phyloP scores from a whole-genome alignment of 140 eudicot species.

The Anethum foeniculum region DNA sequence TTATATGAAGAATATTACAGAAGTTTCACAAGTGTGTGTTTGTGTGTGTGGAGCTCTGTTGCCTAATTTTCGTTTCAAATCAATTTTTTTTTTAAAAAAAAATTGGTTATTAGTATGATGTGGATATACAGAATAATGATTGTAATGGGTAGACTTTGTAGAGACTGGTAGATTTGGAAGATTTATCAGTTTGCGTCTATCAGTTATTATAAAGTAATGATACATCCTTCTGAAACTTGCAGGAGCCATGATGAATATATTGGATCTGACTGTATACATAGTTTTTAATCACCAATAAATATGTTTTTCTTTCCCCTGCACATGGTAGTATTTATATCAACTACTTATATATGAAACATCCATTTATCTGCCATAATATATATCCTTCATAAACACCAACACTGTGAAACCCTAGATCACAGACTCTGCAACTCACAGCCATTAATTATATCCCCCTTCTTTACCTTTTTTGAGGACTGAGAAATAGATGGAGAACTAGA shows the following conservation, averaged over 20 bases:
- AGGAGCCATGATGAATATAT: constrained; percentile 4
- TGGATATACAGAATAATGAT: neutral
- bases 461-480: neutral
- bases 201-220: constrained; percentile 9
- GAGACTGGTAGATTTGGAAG: constrained; percentile 10
- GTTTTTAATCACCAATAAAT: neutral
- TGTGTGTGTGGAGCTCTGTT: neutral
- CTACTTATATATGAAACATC: constrained; percentile 1
- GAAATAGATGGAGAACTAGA: neutral
- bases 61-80: neutral
- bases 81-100: too few species aligned
- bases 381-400: constrained; percentile 3
- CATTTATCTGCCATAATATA: neutral
- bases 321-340: constrained; percentile 5
- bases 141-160: neutral
- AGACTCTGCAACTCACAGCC: constrained; percentile 16
- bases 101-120: neutral
- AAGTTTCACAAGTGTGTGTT: neutral
- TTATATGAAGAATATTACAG: neutral
- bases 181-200: constrained; percentile 6
- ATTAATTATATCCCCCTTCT: neutral
- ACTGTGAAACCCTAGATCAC: constrained; percentile 46
- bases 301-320: constrained; percentile 1
- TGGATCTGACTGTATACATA: neutral
- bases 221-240: constrained; percentile 7